Evolutionary conservation across 2,329 filamentous ascomycete genomes (phyloP).

Genomic region (Diaporthe amygdali): DNA sequence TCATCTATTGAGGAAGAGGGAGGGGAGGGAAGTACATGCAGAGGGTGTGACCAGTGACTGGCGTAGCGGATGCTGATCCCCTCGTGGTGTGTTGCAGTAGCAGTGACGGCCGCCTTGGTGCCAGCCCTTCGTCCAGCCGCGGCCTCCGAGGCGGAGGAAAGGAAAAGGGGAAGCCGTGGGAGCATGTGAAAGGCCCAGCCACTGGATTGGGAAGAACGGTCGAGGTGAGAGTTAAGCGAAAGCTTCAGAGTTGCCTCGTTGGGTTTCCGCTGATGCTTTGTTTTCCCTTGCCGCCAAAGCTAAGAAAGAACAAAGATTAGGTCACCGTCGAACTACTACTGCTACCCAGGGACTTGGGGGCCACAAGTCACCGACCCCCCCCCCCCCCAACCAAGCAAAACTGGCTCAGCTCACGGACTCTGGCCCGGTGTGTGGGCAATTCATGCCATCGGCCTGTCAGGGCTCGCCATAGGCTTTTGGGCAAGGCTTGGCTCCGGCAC

Average conservation of each 20-base stretch:
- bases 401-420: neutral
- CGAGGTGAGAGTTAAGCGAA: neutral
- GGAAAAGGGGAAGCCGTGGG: neutral
- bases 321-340: too few relatives aligned
- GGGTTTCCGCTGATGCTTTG: too few relatives aligned
- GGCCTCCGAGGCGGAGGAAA: constrained; percentile 7
- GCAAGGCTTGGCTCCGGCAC: constrained; percentile 5
- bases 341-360: too few relatives aligned
- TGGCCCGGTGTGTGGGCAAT: neutral
- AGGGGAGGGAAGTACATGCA: neutral
- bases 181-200: constrained; percentile 11
- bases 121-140: neutral
- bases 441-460: neutral
- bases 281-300: neutral
- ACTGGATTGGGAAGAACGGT: neutral
- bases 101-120: neutral
- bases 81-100: constrained; percentile 6
- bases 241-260: neutral
- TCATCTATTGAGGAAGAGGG: neutral
- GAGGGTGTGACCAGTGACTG: neutral
- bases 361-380: neutral
- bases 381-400: too few relatives aligned
- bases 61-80: neutral
- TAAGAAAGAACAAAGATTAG: neutral
- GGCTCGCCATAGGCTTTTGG: neutral